Evolutionary conservation across 2,329 filamentous ascomycete species (phyloP).

Genomic region (Fusarium fujikuroi): DNA sequence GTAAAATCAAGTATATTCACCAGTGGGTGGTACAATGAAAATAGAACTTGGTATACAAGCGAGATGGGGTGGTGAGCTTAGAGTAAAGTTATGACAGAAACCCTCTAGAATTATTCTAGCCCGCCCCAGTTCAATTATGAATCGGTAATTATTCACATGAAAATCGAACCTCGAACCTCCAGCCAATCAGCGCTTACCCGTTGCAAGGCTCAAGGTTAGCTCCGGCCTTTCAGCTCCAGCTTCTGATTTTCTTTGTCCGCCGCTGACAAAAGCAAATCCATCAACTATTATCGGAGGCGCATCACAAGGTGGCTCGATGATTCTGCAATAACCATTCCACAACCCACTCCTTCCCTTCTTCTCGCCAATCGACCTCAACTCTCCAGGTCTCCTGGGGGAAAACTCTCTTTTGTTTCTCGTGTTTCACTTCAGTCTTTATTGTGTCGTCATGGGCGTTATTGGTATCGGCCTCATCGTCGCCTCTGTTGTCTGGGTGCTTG

Average conservation of each 20-base stretch:
- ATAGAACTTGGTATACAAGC: neutral
- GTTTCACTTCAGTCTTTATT: constrained; percentile 1
- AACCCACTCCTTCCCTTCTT: constrained; percentile 37
- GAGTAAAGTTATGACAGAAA: neutral
- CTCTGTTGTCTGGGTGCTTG: constrained; percentile 66
- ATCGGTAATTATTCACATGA: constrained; percentile 16
- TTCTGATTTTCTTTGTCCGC: constrained; percentile 26
- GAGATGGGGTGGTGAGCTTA: neutral
- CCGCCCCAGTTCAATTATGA: constrained; percentile 13
- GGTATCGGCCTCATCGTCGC: constrained; percentile 71
- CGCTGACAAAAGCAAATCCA: constrained; percentile 32
- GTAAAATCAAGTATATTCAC: neutral
- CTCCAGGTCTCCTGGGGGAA: constrained; percentile 12
- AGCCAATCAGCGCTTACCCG: constrained; percentile 22
- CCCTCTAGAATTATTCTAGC: constrained; percentile 23
- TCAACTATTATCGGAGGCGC: neutral
- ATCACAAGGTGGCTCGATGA: constrained; percentile 43
- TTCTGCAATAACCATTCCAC: constrained; percentile 46
- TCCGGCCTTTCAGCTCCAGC: constrained; percentile 23
- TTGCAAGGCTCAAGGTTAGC: constrained; percentile 26
- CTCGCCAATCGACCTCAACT: constrained; percentile 29
- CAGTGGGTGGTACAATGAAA: neutral
- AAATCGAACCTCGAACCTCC: neutral
- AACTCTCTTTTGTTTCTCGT: constrained; percentile 4
- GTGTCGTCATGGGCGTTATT: constrained; percentile 62